Evolutionary conservation across 2,329 filamentous ascomycete species (phyloP).

Genomic region (Apiospora marii): DNA sequence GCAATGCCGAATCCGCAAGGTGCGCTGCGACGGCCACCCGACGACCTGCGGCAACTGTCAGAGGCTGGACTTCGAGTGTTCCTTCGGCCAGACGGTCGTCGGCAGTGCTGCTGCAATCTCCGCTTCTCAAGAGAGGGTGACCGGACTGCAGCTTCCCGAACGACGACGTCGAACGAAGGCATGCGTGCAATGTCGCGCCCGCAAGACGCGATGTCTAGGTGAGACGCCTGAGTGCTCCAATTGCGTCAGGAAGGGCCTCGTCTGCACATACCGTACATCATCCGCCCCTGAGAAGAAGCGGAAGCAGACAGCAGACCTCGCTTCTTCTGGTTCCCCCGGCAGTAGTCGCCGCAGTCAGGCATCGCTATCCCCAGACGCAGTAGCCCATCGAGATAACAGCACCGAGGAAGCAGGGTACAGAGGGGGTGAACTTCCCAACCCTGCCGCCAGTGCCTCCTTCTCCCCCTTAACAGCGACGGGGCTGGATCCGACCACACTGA

Average conservation of each 20-base stretch:
- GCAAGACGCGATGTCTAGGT: constrained; percentile 65
- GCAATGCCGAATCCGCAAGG: constrained; percentile 53
- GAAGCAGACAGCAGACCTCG: constrained; percentile 31
- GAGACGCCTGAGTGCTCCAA: constrained; percentile 62
- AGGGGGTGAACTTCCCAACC: background rate
- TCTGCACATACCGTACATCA: constrained; percentile 59
- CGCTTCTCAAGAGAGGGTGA: constrained; percentile 40
- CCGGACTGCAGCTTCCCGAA: constrained; percentile 54
- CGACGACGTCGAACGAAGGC: constrained; percentile 61
- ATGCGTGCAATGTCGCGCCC: constrained; percentile 63
- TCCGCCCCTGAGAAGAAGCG: constrained; percentile 39
- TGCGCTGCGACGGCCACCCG: constrained; percentile 63
- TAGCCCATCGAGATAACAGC: constrained; percentile 22
- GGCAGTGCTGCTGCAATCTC: constrained; percentile 49
- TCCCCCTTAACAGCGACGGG: constrained; percentile 39
- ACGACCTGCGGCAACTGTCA: constrained; percentile 65
- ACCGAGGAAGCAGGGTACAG: background rate
- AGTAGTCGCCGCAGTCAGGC: background rate
- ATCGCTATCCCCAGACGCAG: constrained; percentile 28
- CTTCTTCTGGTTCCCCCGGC: background rate
- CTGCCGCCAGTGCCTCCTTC: constrained; percentile 37
- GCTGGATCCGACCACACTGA: constrained; percentile 54
- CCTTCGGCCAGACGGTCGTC: constrained; percentile 49
- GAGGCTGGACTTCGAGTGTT: constrained; percentile 64
- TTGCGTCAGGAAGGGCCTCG: constrained; percentile 59